A percentile compares a stretch with the other conserved stretches of the same genome.
phyloP scores from a whole-genome alignment of 2,329 filamentous ascomycete species.

The Ophiostoma perfectum region DNA sequence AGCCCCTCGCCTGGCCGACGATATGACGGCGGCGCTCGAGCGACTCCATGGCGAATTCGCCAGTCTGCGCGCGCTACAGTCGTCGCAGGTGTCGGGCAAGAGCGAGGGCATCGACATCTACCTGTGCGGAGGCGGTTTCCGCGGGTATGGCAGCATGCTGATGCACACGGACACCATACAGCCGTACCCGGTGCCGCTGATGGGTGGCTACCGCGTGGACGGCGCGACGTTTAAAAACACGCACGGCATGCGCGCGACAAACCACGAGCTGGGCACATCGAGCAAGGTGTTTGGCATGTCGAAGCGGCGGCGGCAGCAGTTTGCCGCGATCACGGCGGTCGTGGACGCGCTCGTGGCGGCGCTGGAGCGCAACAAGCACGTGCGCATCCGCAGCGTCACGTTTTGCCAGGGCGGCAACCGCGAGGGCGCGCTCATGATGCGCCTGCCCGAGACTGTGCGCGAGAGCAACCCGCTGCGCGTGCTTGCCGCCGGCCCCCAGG shows the following conservation, averaged over 20 bases:
- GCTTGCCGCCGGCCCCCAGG: conserved; percentile 14
- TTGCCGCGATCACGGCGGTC: conserved; percentile 75
- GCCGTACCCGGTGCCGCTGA: conserved; percentile 77
- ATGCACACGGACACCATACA: conserved; percentile 69
- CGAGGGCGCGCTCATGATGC: conserved; percentile 74
- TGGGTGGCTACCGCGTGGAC: conserved; percentile 69
- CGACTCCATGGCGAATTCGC: conserved; percentile 47
- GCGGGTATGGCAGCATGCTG: conserved; percentile 84
- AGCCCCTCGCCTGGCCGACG: conserved; percentile 49
- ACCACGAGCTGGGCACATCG: conserved; percentile 42
- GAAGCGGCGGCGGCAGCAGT: conserved; percentile 70
- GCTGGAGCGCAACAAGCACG: conserved; percentile 40
- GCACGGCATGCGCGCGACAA: conserved; percentile 46
- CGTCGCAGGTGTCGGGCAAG: conserved; percentile 34
- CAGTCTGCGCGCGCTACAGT: conserved; percentile 37
- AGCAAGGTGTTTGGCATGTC: conserved; percentile 72
- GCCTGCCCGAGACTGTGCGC: conserved; percentile 54
- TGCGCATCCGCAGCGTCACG: conserved; percentile 62
- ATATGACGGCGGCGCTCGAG: conserved; percentile 57
- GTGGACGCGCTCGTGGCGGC: conserved; percentile 67
- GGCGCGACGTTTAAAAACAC: conserved; percentile 55
- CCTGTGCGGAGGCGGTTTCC: conserved; percentile 82
- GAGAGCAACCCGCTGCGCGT: conserved; percentile 59
- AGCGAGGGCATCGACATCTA: conserved; percentile 59
- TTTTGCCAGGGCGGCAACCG: conserved; percentile 84